Evolutionary conservation across 176 grass and related monocot species (phyloP).

Genomic region (Aegilops sharonensis): DNA sequence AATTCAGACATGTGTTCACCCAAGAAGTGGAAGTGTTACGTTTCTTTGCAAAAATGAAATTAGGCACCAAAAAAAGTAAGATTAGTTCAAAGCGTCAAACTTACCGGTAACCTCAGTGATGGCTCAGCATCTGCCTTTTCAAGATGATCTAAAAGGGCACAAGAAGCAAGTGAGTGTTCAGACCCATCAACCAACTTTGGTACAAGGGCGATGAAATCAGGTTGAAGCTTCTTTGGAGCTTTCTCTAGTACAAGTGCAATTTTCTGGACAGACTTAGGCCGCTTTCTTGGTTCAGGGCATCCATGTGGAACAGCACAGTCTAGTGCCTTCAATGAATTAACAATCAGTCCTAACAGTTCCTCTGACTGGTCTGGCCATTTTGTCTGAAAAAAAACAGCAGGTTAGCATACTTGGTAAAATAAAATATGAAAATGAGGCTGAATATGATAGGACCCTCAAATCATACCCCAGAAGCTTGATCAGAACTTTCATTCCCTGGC

Average conservation of each 20-base stretch:
- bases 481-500: conserved; percentile 46
- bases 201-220: conserved; percentile 75
- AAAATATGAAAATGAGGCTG: conserved; percentile 11
- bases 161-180: conserved; percentile 77
- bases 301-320: conserved; percentile 75
- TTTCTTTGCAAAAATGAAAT: conserved; percentile 17
- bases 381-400: conserved; percentile 46
- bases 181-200: conserved; percentile 84
- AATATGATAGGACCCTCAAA: conserved; percentile 20
- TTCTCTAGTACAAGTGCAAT: conserved; percentile 82
- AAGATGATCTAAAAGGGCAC: conserved; percentile 65
- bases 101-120: conserved; percentile 70
- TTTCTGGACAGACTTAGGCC: conserved; percentile 63
- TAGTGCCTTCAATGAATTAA: conserved; percentile 75
- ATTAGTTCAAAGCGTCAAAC: conserved; percentile 7
- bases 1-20: conserved; percentile 6
- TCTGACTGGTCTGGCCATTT: conserved; percentile 90
- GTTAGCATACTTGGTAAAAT: conserved; percentile 35
- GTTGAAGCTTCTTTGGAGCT: conserved; percentile 77
- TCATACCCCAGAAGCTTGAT: conserved; percentile 50
- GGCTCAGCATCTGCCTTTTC: conserved; percentile 58
- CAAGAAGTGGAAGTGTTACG: neutral
- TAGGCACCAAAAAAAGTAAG: neutral
- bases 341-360: conserved; percentile 84
- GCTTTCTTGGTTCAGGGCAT: conserved; percentile 67